Evolutionary conservation across 306 rosid genomes (phyloP).

Genomic region (Heteromeles arbutifolia): DNA sequence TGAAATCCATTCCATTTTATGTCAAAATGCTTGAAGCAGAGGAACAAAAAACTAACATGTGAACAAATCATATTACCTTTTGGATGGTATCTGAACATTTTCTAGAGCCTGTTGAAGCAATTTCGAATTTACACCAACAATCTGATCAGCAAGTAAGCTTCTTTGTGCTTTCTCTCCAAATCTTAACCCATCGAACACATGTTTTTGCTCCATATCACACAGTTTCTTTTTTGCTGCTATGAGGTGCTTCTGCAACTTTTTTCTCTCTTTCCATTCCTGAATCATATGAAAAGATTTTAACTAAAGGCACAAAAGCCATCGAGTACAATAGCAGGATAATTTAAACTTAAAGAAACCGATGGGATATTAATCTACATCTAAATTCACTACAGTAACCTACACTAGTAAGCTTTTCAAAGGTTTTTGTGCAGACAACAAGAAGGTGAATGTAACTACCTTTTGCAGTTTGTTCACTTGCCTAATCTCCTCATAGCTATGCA

Average conservation of each 20-base stretch:
- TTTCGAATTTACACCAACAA: constrained; percentile 62
- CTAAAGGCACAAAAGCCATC: neutral
- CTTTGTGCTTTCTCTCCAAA: constrained; percentile 74
- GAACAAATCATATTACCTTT: constrained; percentile 37
- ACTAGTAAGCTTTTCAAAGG: neutral
- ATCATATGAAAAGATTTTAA: constrained; percentile 23
- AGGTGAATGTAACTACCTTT: neutral
- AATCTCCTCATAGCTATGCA: neutral
- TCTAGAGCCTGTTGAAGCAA: constrained; percentile 60
- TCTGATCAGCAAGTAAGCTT: constrained; percentile 75
- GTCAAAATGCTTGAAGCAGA: neutral
- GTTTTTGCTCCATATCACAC: constrained; percentile 73
- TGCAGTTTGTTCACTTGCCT: neutral
- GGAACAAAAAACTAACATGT: constrained; percentile 6
- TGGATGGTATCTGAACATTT: constrained; percentile 39
- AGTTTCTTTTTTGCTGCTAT: constrained; percentile 89
- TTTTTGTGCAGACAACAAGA: neutral
- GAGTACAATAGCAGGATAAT: neutral
- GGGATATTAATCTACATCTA: neutral
- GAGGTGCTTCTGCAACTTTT: constrained; percentile 70
- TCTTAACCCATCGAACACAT: constrained; percentile 69
- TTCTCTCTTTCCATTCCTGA: constrained; percentile 95
- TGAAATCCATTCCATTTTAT: neutral
- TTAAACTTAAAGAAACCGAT: neutral
- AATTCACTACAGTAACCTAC: neutral